phyloP scores from a whole-genome alignment of 768 basidiomycete genomes.

The Collybia nuda region DNA sequence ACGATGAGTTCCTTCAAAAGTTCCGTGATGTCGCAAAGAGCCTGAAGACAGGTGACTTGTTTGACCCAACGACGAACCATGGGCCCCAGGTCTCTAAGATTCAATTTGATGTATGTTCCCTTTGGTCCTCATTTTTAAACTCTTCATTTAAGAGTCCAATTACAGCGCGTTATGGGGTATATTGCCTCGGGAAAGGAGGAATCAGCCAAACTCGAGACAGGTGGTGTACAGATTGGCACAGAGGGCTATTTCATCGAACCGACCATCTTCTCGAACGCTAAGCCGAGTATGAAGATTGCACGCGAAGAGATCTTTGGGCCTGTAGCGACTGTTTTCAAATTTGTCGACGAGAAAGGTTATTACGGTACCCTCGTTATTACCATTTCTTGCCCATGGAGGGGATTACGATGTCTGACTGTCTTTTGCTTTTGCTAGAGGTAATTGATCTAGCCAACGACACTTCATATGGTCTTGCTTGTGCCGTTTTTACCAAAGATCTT shows the following conservation, averaged over 20 bases:
- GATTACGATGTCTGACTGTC: too few relatives aligned
- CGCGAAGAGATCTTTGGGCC: conserved; percentile 76
- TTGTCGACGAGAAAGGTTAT: conserved; percentile 49
- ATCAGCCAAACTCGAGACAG: conserved; percentile 63
- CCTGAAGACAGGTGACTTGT: conserved; percentile 48
- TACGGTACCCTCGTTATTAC: not conserved
- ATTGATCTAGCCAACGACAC: conserved; percentile 17
- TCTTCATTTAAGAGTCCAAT: conserved; percentile 4
- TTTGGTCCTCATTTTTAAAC: conserved; percentile 14
- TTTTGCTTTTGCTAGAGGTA: conserved; percentile 15
- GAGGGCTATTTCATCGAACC: conserved; percentile 73
- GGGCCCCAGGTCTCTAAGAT: conserved; percentile 50
- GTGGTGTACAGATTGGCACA: conserved; percentile 54
- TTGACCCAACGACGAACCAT: conserved; percentile 36
- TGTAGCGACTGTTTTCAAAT: conserved; percentile 69
- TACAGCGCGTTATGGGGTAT: conserved; percentile 65
- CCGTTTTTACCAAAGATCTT: conserved; percentile 14
- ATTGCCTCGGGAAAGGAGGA: conserved; percentile 66
- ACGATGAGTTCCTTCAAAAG: conserved; percentile 52
- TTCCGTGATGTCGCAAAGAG: conserved; percentile 34
- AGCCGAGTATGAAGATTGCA: conserved; percentile 65
- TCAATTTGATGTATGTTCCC: conserved; percentile 40
- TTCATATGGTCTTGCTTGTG: conserved; percentile 11
- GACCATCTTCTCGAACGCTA: conserved; percentile 66
- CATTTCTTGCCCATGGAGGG: conserved; percentile 34